phyloP scores from a whole-genome alignment of 208 protist genomes.

The Acanthamoeba healyi region DNA sequence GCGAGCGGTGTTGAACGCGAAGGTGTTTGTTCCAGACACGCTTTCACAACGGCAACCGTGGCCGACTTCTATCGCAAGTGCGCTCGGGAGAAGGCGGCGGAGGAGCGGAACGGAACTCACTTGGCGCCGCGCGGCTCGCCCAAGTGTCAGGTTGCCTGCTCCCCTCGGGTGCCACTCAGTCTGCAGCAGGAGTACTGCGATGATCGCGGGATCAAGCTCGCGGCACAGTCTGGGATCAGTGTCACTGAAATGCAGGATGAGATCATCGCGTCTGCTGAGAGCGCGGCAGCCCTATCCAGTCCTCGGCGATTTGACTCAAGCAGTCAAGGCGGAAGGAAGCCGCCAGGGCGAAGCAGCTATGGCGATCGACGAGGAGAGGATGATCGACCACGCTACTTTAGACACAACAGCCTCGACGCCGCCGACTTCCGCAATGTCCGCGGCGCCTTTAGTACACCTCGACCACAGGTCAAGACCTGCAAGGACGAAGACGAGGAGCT shows the following conservation, averaged over 20 bases:
- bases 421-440: not conserved
- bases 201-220: not conserved
- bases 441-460: not conserved
- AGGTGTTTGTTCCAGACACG: not conserved
- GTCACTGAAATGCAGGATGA: not conserved
- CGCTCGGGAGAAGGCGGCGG: not conserved
- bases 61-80: not conserved
- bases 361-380: not conserved
- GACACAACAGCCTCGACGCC: not conserved
- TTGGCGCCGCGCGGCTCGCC: not conserved
- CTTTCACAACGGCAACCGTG: not conserved
- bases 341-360: not conserved
- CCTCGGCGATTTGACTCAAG: not conserved
- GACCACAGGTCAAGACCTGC: not conserved
- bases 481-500: not conserved
- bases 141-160: not conserved
- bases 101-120: not conserved
- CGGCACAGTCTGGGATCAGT: not conserved
- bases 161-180: not conserved
- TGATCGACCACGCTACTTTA: not conserved
- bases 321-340: not conserved
- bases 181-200: slow-evolving; percentile 2
- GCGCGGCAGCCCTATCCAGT: not conserved
- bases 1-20: not conserved
- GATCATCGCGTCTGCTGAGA: not conserved